A percentile compares a stretch with the other conserved stretches of the same genome.
Conservation (phyloP, 2,329 filamentous ascomycete genomes). For the Fusarium newnesense region DNA sequence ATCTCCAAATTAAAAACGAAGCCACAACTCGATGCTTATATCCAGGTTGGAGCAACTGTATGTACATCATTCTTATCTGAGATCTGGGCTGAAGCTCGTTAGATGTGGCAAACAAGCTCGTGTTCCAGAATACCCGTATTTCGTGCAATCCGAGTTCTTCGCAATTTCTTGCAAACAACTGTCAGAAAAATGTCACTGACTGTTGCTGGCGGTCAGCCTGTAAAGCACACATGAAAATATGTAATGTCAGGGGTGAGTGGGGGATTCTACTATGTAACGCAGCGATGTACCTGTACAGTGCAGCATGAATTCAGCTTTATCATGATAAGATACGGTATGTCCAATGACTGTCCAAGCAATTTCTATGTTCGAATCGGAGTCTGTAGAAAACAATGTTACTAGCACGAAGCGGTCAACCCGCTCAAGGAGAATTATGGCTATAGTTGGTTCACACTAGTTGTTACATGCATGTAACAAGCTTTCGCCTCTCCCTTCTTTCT, state of each 20-base stretch:
- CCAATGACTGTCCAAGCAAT: conserved; percentile 18
- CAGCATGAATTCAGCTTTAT: conserved; percentile 16
- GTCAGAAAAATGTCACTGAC: background rate
- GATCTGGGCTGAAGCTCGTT: conserved; percentile 4
- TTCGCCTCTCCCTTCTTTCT: conserved; percentile 30
- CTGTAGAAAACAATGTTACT: background rate
- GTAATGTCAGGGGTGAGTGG: conserved; percentile 34
- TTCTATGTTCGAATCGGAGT: conserved; percentile 3
- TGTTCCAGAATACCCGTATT: conserved; percentile 14
- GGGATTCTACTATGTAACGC: background rate
- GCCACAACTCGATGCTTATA: conserved; percentile 27
- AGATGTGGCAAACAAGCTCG: conserved; percentile 19
- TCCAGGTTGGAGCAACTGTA: background rate
- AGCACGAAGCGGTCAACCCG: conserved; percentile 5
- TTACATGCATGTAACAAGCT: conserved; percentile 21
- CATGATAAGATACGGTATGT: conserved; percentile 11
- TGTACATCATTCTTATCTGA: conserved; percentile 25
- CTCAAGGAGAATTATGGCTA: background rate
- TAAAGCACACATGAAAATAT: background rate
- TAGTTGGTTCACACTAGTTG: background rate
- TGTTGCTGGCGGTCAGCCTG: conserved; percentile 4
- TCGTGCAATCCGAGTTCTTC: background rate
- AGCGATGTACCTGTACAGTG: conserved; percentile 23
- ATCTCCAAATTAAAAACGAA: conserved; percentile 27
- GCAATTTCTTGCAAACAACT: background rate